Base-by-base conservation (phyloP, 1,284 basidiomycete genomes). In the Athelia sp. region DNA sequence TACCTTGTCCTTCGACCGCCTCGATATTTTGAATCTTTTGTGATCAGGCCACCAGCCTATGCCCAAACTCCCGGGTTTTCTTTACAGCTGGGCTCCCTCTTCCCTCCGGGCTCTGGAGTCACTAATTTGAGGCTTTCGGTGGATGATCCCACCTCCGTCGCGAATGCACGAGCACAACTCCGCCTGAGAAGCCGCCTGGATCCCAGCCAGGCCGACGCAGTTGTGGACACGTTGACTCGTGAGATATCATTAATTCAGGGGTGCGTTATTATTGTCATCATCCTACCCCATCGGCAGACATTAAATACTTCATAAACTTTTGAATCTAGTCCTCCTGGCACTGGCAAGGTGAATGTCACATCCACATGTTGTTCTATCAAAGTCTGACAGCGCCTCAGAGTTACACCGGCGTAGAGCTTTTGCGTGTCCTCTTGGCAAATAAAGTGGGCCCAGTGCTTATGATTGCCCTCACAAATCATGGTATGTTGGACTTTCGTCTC, bases 401-500 rank as follows among this genome's bases (percentile, higher is more conserved):
- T 45, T 87, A 73, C 56, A 82, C 82, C 0, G 86, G 84, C 0
- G 73, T 83, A 2, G 79, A 87, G 57, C 67, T 89, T 1, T 62
- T 89, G 10, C 75, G 82, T 0, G 76, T 86, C 9, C 68, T 89
- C n/a, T 56, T 84, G 11, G 62, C 63, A 8, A 84, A 78, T 55
- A 56, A 64, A 0, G 58, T 76, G 23, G 66, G 69, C 0, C 84
- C 81, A 0, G 79, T 88, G 47, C 67, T 87, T 14, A 69, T 88
- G 69, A 82, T 89, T 43, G 82, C 82, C 0, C 85, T 81, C 62
- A 89, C 87, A 0, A 89, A 90, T 56, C 87, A 90, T 52, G 11
- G n/a, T 34, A 34, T 34, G 32, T 34, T 34, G n/a, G n/a, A n/a
- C n/a, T 34, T 34, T 34, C 32, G n/a, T 34, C 32, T 34, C 32